Base-by-base conservation (phyloP, 306 rosid genomes). In the Citrullus amarus region DNA sequence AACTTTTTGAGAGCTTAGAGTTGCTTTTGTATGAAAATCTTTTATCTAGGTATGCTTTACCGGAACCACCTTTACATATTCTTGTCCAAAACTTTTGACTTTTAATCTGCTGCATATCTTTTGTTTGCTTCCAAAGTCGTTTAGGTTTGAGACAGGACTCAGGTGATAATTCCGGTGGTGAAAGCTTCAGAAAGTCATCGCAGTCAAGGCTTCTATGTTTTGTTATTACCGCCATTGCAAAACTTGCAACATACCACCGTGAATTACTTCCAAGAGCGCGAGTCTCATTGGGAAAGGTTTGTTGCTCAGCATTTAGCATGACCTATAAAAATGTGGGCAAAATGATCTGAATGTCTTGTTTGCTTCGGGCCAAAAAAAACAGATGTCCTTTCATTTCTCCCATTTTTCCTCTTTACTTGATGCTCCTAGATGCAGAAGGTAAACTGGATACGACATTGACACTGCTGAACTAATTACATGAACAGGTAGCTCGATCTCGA, bases 1-100 rank as follows among this genome's bases (percentile, higher is more conserved):
- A 95, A 84, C 97, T 95, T 79, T 91, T 95, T 79, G 98, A 95
- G 90, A 85, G 98, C 79, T 90, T 95, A 84, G 98, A 95, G 79
- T 81, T 92, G 76, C 98, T 95, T 78, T 81, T 95, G 78, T 95
- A 95, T 75, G 98, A 95, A 88, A 95, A 93, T 84, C 93, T 95
- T 80, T 86, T 97, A 70, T 87, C 93, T 78, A 95, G 98, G 98
- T 95, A 86, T 82, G 78, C 43, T 43, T 34, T 80, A 15, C 56
- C 12, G 18, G 56, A 57, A 34, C 74, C 43, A 80, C 62, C 83
- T 50, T 65, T 84, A 44, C 82, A 22, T 25, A 25, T 83, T 72
- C 62, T 20, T 59, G 41, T 78, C 57, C 11, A 56, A 30, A 66
- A 76, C 9, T 57, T 46, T 50, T 57, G 54, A 58, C 16, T 76